Conservation (phyloP, 2,329 filamentous ascomycete genomes). For the Stagonosporopsis tanaceti region DNA sequence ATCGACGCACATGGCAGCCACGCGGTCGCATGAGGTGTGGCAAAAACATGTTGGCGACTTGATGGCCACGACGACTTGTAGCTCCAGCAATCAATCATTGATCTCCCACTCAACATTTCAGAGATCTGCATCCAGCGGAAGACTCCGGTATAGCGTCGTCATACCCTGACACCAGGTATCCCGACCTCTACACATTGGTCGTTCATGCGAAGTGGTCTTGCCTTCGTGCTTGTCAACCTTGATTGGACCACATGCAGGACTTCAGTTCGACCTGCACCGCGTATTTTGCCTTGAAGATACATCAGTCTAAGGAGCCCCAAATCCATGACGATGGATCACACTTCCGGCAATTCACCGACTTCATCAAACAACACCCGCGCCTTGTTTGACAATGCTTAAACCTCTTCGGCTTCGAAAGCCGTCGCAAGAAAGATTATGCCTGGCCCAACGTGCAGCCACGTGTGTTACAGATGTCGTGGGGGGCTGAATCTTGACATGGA, state of each 20-base stretch:
- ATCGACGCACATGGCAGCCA: conserved; percentile 17
- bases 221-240: neutral
- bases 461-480: conserved; percentile 5
- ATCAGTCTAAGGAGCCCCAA: neutral
- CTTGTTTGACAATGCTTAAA: neutral
- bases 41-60: conserved; percentile 3
- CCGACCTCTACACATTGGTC: neutral
- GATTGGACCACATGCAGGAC: neutral
- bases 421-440: neutral
- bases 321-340: neutral
- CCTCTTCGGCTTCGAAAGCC: neutral
- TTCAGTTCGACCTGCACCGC: neutral
- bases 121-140: conserved; percentile 7
- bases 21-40: conserved; percentile 8
- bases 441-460: conserved; percentile 3
- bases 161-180: neutral
- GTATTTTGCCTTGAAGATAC: neutral
- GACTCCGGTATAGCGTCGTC: neutral
- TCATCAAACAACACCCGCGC: neutral
- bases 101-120: neutral
- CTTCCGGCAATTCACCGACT: neutral
- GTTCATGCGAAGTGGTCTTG: neutral
- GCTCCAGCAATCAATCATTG: conserved; percentile 1
- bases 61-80: neutral
- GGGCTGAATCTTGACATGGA: neutral